These are phyloP conservation scores for Dioszegia crocea DNA, from an alignment of 768 basidiomycete species.

Conservation along the genomic window DNA sequence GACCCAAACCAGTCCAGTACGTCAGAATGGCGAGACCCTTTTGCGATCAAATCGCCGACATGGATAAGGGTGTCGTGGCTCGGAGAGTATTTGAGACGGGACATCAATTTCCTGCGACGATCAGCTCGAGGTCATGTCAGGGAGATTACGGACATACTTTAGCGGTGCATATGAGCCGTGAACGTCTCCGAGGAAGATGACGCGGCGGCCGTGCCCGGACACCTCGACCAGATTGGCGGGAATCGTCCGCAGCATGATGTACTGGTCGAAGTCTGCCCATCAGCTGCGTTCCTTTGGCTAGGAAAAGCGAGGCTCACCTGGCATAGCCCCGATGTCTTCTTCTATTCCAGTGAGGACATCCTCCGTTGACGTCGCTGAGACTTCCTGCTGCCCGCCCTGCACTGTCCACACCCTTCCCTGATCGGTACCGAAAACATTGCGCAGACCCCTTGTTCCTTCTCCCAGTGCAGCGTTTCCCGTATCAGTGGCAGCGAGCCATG, in stretches of 20 bases:
- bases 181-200: conserved; percentile 79
- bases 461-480: background rate
- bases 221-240: conserved; percentile 30
- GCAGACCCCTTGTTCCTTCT: conserved; percentile 9
- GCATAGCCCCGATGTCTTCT: background rate
- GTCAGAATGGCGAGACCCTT: conserved; percentile 59
- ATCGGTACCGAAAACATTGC: conserved; percentile 4
- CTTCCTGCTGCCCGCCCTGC: background rate
- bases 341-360: background rate
- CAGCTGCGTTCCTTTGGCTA: background rate
- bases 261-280: conserved; percentile 44
- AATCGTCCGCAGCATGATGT: conserved; percentile 43
- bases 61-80: conserved; percentile 68
- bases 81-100: conserved; percentile 60
- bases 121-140: background rate
- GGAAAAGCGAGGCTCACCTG: background rate
- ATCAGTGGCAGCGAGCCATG: conserved; percentile 19
- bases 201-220: conserved; percentile 50
- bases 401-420: conserved; percentile 4
- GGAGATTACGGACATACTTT: conserved; percentile 53
- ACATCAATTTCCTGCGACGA: conserved; percentile 60
- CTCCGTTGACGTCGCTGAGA: background rate
- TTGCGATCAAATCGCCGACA: conserved; percentile 76
- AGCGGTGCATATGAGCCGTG: conserved; percentile 74
- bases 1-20: conserved; percentile 64